A percentile compares a stretch with the other conserved stretches of the same genome.
Evolutionary conservation across 2,329 filamentous ascomycete genomes (phyloP).

Genomic region (Diaporthe batatas): DNA sequence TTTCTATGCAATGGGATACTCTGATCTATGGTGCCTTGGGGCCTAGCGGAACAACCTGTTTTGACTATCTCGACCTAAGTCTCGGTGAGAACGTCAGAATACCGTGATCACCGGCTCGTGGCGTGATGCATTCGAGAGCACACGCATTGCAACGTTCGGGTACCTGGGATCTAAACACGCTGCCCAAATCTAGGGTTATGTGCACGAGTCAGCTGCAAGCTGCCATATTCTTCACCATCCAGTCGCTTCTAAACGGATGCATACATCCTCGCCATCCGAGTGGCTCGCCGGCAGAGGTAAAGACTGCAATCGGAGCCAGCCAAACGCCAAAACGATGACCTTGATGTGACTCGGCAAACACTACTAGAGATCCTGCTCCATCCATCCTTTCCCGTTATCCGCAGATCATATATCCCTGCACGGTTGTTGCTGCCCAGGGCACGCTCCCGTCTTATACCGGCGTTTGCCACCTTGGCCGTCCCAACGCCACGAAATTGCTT

Average conservation of each 20-base stretch:
- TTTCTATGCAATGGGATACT: background rate
- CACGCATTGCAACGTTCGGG: background rate
- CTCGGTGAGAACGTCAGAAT: slow-evolving; percentile 2
- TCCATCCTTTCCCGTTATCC: slow-evolving; percentile 3
- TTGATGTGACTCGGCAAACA: slow-evolving; percentile 16
- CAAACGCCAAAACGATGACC: background rate
- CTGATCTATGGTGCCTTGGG: background rate
- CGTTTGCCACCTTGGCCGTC: slow-evolving; percentile 12
- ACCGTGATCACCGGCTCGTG: slow-evolving; percentile 10
- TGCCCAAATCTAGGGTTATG: background rate
- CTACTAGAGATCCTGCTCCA: background rate
- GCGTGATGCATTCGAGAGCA: background rate
- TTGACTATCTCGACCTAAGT: background rate
- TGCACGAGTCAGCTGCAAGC: slow-evolving; percentile 15
- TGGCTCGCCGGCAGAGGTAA: slow-evolving; percentile 1
- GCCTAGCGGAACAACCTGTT: background rate
- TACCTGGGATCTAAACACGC: background rate
- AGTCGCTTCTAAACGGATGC: slow-evolving; percentile 5
- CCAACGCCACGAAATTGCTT: slow-evolving; percentile 4
- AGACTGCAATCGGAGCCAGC: slow-evolving; percentile 10
- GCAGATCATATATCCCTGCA: slow-evolving; percentile 30
- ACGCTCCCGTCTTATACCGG: slow-evolving; percentile 1
- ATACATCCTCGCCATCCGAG: background rate
- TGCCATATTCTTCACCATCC: background rate
- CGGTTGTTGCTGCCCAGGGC: slow-evolving; percentile 7